phyloP scores from a whole-genome alignment of 2,329 filamentous ascomycete species.

The Fusarium miscanthi region DNA sequence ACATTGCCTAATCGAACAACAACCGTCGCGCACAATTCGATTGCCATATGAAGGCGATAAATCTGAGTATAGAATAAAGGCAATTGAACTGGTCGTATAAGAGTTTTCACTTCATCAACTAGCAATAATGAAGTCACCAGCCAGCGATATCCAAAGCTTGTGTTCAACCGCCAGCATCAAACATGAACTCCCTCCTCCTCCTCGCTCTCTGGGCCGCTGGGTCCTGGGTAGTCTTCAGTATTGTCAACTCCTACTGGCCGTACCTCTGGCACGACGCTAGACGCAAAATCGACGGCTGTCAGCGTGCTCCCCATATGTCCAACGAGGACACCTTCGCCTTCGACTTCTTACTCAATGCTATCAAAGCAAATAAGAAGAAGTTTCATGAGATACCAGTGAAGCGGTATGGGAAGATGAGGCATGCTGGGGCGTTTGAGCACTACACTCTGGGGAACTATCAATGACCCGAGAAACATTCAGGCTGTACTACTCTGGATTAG shows the following conservation, averaged over 20 bases:
- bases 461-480: neutral
- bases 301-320: rapidly evolving
- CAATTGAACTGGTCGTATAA: neutral
- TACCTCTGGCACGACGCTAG: neutral
- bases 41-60: neutral
- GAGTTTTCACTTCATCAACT: neutral
- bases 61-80: neutral
- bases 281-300: rapidly evolving
- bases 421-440: neutral
- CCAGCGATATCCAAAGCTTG: neutral
- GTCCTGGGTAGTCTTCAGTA: neutral
- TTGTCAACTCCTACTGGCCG: neutral
- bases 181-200: neutral
- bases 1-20: neutral
- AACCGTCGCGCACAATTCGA: rapidly evolving
- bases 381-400: neutral
- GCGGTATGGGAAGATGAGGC: neutral
- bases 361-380: neutral
- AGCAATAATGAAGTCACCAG: neutral
- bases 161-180: neutral
- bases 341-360: neutral
- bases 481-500: neutral
- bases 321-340: neutral
- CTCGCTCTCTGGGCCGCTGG: neutral
- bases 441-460: neutral